Evolutionary conservation across 352 stramenopile genomes (phyloP), one percentile per base, ranked within the genome.

Genomic region (Phytophthora melonis): DNA sequence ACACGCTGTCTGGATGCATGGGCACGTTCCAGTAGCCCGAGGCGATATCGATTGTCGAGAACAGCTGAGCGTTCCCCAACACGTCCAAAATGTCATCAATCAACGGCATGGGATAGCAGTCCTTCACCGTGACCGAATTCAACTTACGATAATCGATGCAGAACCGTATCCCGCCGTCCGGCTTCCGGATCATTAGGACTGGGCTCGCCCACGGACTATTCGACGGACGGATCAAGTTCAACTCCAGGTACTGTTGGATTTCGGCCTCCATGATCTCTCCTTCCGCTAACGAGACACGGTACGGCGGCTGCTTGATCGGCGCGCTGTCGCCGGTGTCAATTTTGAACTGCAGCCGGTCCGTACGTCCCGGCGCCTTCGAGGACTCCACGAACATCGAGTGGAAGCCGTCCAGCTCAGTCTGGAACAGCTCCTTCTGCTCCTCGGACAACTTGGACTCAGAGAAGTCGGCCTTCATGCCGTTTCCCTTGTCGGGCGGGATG

Each of bases 21-120:
- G 59, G 34, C 10, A 41, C 34, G 9, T 41, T 56, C 39, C 58
- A 64, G 1, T 56, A 64, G 0, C 58, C 58, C 0, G 39, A 64
- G 1, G 47, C 30, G 10, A 41, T 41, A 4, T 65, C 58, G 43
- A 47, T 66, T 0, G 43, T 68, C 13, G 61, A 61, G 34, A 68
- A 61, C 13, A 68, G 30, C 9, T 41, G 25, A 21, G 19, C 47
- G 9, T 58, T 45, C 5, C 19, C 64, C 4, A 54, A 39, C 2
- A 71, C 64, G 3, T 66, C 57, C 6, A 62, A n/a, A 9, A 71
- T 71, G n/a, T 71, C 64, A n/a, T 71, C 56, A 25, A 71, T 66
- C 3, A 71, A 25, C 0, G 64, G 47, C 49, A 66, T 65, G 0
- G 56, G 32, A 18, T 66, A 66, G 18, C 64, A 66, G 34, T 62